Percentiles rank a stretch among this genome's conserved stretches.
Evolutionary conservation across 257 asterid genomes (phyloP).

Genomic region (Solanum lignicaule): DNA sequence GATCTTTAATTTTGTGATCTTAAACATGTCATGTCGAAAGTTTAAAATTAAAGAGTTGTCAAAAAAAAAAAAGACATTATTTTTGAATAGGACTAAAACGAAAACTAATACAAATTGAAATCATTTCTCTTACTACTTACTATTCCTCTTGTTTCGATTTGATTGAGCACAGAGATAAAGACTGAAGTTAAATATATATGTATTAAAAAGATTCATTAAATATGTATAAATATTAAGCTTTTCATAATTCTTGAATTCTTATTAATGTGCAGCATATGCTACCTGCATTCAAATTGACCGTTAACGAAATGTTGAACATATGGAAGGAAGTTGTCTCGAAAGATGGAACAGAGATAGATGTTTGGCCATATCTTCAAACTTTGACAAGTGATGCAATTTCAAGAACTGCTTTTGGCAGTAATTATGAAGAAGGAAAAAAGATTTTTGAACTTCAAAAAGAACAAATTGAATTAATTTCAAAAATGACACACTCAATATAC

Average conservation of each 20-base stretch:
- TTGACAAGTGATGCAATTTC: conserved; percentile 16
- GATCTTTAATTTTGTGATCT: no score
- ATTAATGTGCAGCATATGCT: conserved; percentile 2
- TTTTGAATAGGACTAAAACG: no score
- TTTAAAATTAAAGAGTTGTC: no score
- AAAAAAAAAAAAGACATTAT: no score
- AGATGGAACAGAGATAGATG: neutral
- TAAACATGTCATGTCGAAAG: no score
- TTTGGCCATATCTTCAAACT: conserved; percentile 3
- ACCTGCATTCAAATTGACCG: conserved; percentile 1
- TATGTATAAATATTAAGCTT: no score
- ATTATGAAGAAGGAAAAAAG: conserved; percentile 1
- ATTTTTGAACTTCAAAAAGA: conserved; percentile 6
- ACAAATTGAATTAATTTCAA: neutral
- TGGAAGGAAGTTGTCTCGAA: neutral
- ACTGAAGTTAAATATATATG: no score
- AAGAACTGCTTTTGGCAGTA: conserved; percentile 7
- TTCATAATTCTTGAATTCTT: neutral
- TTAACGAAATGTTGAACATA: neutral
- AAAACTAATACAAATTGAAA: no score
- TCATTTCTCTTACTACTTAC: no score
- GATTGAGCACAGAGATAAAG: no score
- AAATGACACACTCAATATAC: neutral
- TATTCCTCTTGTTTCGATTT: no score
- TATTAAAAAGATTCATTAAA: no score